Evolutionary conservation across 495 filamentous ascomycete genomes (phyloP), one percentile per base, ranked within the genome.

Genomic region (Tuber magnatum): DNA sequence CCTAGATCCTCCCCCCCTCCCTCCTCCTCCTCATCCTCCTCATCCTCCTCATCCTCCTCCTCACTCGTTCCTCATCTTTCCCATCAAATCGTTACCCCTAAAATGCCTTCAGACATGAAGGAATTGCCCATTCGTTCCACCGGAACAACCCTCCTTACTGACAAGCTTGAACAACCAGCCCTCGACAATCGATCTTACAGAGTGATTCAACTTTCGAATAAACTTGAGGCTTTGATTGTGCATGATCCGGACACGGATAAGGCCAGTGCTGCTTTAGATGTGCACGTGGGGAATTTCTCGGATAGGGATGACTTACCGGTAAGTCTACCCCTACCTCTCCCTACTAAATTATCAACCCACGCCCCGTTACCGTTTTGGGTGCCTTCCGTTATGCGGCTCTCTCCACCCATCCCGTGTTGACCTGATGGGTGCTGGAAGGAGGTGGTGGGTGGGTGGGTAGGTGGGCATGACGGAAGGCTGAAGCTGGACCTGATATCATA

Each of bases 211-310:
- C 85, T 99, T 68, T 85, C 89, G 6, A 99, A 98, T 83, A 85
- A 93, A 84, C 89, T 99, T n/a, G 96, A 99, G 85, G 95, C 90
- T 32, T 87, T 98, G 8, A 84, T 99, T 61, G 95, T 98, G 44
- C 95, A 98, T 84, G 95, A 99, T 83, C 89, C 92, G 9, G 92
- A 97, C 70, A 97, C 94, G 6, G 95, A 99, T 85, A 99, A 98
- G 87, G 94, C 94, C 75, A 94, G 93, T 80, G 96, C 94, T 35
- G 92, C 94, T 44, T 88, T 97, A 82, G 96, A 97, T 84, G 93
- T 98, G 82, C 94, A 97, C 84, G 95, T 96, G 14, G 95, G 95
- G 42, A 97, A 92, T 84, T 98, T 97, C 84, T 95, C 92, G 81
- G 95, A 99, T 81, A 87, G 89, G 78, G 89, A 92, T 82, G 91